A percentile compares a stretch with the other conserved stretches of the same genome.
These are phyloP conservation scores for Aphanomyces euteiches DNA, from an alignment of 352 stramenopile genomes.

Conservation along the genomic window DNA sequence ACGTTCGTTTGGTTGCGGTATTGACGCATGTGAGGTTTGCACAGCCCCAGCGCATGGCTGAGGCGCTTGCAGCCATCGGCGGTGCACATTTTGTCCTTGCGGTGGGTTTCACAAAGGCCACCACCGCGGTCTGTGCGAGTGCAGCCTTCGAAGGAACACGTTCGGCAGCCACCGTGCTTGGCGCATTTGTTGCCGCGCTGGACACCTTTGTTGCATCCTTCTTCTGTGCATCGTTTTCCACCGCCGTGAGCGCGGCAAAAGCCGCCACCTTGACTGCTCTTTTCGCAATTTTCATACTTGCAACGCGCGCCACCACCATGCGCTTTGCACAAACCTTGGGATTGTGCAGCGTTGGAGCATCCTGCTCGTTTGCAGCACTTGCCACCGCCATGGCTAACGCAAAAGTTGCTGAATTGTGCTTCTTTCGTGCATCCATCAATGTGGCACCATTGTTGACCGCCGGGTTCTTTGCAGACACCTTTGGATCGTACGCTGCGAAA, in stretches of 20 bases:
- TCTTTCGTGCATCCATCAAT: conserved; percentile 84
- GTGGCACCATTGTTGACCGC: conserved; percentile 72
- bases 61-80: conserved; percentile 84
- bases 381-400: conserved; percentile 78
- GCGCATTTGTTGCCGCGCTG: conserved; percentile 83
- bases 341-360: conserved; percentile 80
- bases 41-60: conserved; percentile 81
- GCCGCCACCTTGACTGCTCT: conserved; percentile 74
- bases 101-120: conserved; percentile 81
- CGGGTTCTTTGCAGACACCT: conserved; percentile 84
- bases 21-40: conserved; percentile 82
- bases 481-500: conserved; percentile 77
- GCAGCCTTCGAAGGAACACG: conserved; percentile 80
- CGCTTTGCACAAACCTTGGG: conserved; percentile 78
- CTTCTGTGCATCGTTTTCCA: conserved; percentile 70
- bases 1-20: conserved; percentile 6
- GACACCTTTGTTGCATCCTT: conserved; percentile 68
- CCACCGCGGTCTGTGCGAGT: conserved; percentile 76
- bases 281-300: conserved; percentile 81
- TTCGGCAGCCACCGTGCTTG: conserved; percentile 78
- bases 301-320: conserved; percentile 80
- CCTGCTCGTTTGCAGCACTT: conserved; percentile 83
- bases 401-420: conserved; percentile 83
- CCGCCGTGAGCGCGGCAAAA: conserved; percentile 70
- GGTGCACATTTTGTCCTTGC: conserved; percentile 72